Evolutionary conservation across 2,329 filamentous ascomycete genomes (phyloP), one percentile per base, ranked within the genome.

Genomic region (Pyrenochaeta sp.): DNA sequence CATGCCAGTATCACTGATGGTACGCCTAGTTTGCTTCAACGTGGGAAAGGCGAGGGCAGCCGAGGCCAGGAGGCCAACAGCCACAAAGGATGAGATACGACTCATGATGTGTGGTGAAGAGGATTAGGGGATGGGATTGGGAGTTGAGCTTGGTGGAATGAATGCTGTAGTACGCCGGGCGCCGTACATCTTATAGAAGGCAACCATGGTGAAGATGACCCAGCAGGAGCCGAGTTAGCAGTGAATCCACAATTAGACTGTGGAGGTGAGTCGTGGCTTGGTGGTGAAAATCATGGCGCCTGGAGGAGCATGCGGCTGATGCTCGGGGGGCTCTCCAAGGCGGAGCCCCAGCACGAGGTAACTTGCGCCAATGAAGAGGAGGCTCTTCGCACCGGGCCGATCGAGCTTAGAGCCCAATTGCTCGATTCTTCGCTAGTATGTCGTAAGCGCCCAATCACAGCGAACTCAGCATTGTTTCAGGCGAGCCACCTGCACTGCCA

Each of bases 31-130:
- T 3, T 22, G 13, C 15, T 17, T 7, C 5, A 32, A 21, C n/a
- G 43, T 23, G 18, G 44, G 44, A 14, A 38, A 15, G 3, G 44
- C 43, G 11, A 27, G 17, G 11, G 18, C 17, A 18, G 37, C 14
- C 4, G 22, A 17, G 6, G 22, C 20, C 11, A 27, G 10, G 7
- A 36, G 20, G 34, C 21, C 20, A 36, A 15, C 22, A 14, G 22
- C 23, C 13, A 36, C 7, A 11, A 36, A 18, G 8, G 21, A 27
- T 6, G 30, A 17, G 18, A 32, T 21, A 7, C 30, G 30, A 20
- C 15, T 32, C 30, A 32, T 32, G 30, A 3, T 28, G 9, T 27
- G 13, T 36, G 4, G 23, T 36, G 22, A n/a, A 18, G 14, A 18
- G 9, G 9, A 4, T 13, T 8, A 14, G 14, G 4, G 3, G 7